Percentiles rank a stretch among this genome's conserved stretches.
Conservation (phyloP, 345 rosid genomes). For the Bruguiera parviflora region DNA sequence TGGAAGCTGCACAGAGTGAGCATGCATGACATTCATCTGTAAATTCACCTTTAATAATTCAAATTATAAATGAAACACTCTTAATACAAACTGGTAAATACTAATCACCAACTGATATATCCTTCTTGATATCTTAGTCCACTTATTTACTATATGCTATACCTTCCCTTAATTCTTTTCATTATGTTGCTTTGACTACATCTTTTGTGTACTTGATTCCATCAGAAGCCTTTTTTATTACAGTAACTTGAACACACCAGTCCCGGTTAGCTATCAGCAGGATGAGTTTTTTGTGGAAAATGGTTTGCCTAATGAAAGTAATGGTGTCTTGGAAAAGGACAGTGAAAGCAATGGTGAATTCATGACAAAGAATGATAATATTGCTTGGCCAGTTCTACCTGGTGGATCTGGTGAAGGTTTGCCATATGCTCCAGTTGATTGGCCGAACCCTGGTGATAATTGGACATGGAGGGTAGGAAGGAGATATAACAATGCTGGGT, state of each 20-base stretch:
- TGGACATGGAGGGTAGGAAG: constrained; percentile 70
- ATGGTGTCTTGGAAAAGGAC: background rate
- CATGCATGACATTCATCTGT: too few relatives aligned
- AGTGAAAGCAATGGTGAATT: background rate
- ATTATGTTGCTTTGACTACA: background rate
- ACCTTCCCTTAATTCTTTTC: background rate
- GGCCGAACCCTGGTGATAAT: constrained; percentile 60
- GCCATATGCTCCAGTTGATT: constrained; percentile 67
- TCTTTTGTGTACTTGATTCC: background rate
- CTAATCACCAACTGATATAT: too few relatives aligned
- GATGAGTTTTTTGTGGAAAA: background rate
- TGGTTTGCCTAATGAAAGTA: constrained; percentile 1
- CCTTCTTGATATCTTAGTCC: background rate
- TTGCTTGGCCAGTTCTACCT: constrained; percentile 40
- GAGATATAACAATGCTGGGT: constrained; percentile 34
- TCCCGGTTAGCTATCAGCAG: background rate
- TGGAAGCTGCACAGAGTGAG: too few relatives aligned
- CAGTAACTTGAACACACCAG: constrained; percentile 10
- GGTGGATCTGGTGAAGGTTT: constrained; percentile 53
- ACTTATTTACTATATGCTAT: background rate
- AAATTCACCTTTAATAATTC: too few relatives aligned
- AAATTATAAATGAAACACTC: too few relatives aligned
- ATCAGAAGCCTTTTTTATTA: background rate
- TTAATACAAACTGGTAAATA: too few relatives aligned
- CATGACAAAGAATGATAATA: constrained; percentile 30